These are phyloP conservation scores for Raphanus raphanistrum DNA, from an alignment of 345 rosid species.

Conservation along the genomic window DNA sequence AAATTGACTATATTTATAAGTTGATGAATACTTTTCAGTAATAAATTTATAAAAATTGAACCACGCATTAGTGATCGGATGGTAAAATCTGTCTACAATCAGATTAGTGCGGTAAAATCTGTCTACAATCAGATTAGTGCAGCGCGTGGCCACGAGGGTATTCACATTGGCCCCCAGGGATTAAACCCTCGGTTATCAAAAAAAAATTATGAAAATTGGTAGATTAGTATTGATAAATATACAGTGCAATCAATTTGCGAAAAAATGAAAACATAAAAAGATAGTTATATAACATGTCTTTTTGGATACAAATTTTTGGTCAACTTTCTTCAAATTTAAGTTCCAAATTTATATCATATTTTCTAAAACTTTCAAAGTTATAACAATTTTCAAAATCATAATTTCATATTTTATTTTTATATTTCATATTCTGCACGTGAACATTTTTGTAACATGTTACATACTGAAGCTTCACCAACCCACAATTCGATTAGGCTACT, in stretches of 20 bases:
- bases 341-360: neutral
- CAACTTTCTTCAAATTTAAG: neutral
- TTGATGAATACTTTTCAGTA: neutral
- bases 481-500: neutral
- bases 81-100: too few relatives aligned
- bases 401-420: neutral
- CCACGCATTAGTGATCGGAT: too few relatives aligned
- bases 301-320: neutral
- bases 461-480: slow-evolving; percentile 16
- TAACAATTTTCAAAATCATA: neutral
- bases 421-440: slow-evolving; percentile 4
- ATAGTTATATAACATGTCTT: neutral
- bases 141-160: too few relatives aligned
- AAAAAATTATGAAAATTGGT: neutral
- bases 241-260: neutral
- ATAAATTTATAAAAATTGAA: too few relatives aligned
- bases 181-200: too few relatives aligned
- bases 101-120: too few relatives aligned
- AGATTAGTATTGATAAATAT: neutral
- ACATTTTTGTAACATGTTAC: neutral
- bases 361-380: neutral
- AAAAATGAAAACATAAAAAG: neutral
- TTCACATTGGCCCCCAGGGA: too few relatives aligned
- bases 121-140: too few relatives aligned
- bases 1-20: neutral